Evolutionary conservation across 176 grass and related monocot genomes (phyloP), one percentile per base, ranked within the genome.

Genomic region (Rhynchospora tenuis): DNA sequence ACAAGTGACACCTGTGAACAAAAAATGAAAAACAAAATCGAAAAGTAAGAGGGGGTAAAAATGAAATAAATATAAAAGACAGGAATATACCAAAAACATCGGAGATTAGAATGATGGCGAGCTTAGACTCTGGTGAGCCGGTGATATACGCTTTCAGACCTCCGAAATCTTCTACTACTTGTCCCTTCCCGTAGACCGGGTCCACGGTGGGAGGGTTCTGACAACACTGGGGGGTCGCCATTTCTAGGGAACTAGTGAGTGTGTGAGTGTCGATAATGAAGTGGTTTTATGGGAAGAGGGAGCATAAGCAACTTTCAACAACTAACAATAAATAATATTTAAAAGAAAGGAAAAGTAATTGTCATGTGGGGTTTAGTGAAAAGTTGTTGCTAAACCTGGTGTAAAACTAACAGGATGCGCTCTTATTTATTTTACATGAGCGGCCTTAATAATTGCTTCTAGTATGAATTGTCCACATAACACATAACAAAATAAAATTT

Each of bases 161-260:
- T 17, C 84, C 88, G 43, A 90, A n/a, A 29, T 59, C 56, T 19
- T 86, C 79, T 23, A 86, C 84, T 20, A 89, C 79, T 61, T 31
- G 17, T 9, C 88, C 88, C 66, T 69, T 47, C 51, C 88, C 80
- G 63, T 7, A 56, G 7, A 44, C 63, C n/a, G 88, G 61, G 79
- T 62, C 71, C 51, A 84, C 52, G 0, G 47, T 51, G 38, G 88
- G 88, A 20, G 88, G 80, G 31, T 90, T 90, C 84, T 79, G 50
- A 58, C 80, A 86, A 72, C 88, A 90, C 51, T 84, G 84, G 0
- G 88, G 43, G 15, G 68, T 56, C 11, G 84, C 84, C 88, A 90
- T 42, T 84, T 55, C 31, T 19, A 16, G 71, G 7, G 46, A 51
- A 27, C 45, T 26, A 74, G 38, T n/a, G n/a, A n/a, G n/a, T n/a